A percentile compares a stretch with the other conserved stretches of the same genome.
phyloP scores from a whole-genome alignment of 768 basidiomycete genomes.

The Tephrocybe sp. region DNA sequence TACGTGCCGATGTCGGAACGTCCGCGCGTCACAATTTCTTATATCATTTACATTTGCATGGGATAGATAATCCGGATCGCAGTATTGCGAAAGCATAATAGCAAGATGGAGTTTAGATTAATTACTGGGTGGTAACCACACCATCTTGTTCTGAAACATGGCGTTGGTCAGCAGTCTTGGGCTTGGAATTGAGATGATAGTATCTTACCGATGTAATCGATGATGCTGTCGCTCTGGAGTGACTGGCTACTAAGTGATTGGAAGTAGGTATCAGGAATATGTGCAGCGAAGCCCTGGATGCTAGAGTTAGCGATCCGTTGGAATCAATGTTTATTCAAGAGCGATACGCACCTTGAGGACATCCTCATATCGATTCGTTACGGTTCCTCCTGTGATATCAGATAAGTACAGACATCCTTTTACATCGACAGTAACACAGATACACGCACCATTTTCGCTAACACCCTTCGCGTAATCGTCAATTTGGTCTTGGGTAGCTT shows the following conservation, averaged over 20 bases:
- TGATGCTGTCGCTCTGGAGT: conserved; percentile 25
- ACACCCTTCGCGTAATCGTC: conserved; percentile 38
- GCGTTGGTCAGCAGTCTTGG: background rate
- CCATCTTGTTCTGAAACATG: conserved; percentile 38
- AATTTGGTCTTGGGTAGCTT: conserved; percentile 37
- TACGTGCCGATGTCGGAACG: too few relatives aligned
- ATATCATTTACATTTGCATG: too few relatives aligned
- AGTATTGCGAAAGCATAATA: too few relatives aligned
- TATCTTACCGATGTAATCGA: conserved; percentile 47
- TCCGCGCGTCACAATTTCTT: too few relatives aligned
- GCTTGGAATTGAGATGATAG: background rate
- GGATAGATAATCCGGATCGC: too few relatives aligned
- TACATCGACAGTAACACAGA: background rate
- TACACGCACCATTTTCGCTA: conserved; percentile 29
- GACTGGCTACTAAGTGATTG: conserved; percentile 24
- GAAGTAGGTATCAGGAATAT: conserved; percentile 26
- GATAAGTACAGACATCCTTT: background rate
- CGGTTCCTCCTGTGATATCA: conserved; percentile 36
- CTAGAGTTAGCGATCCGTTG: background rate
- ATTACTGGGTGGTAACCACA: conserved; percentile 26
- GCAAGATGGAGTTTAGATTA: background rate
- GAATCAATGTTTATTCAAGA: background rate
- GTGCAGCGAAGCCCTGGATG: conserved; percentile 27
- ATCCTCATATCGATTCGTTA: conserved; percentile 35
- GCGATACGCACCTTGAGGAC: conserved; percentile 33